Base-by-base conservation (phyloP, 202 grass and related monocot species). In the Bolboschoenoplectus hybrid region DNA sequence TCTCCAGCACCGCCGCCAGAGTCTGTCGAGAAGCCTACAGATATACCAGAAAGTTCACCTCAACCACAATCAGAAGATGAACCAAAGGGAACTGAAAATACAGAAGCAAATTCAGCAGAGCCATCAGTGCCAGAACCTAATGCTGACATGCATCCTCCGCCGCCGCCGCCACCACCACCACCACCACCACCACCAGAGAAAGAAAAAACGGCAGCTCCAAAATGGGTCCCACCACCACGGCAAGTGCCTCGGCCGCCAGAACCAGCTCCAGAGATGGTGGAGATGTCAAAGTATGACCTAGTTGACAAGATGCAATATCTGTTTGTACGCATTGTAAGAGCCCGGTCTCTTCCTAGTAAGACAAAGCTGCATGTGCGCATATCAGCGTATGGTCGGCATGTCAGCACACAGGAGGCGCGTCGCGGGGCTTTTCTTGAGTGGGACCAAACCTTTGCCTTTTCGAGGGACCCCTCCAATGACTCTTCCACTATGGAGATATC, bases 251-350 rank as follows among this genome's bases (percentile, higher is more conserved):
- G 55, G 36, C 81, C 77, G 34, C 51, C 19, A 9, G 61, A 73
- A 39, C 81, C 74, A 6, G 44, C 82, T 7, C 87, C 65, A 1
- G 93, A 87, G 82, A 81, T 87, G 57, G 78, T 87, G 86, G 90
- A 94, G 67, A 88, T 81, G 35, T 87, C 87, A 9, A 94, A 92
- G 82, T 92, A 92, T 57, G 93, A 98, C 14, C 91, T 98, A 34
- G 96, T 98, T 2, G 93, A 98, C 93, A 98, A 95, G 89, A 95
- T 98, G 96, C 86, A 86, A 73, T 98, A 91, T 72, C 52, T 98
- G 70, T 98, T 98, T 86, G 90, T 98, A 7, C 88, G 93, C 1
- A 86, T 98, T 79, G 91, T 95, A 35, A 91, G 93, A 5, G 87
- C 93, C 41, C 87, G 93, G 0, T 88, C 84, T n/a, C 84, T 98